Evolutionary conservation across 345 rosid species (phyloP), one percentile per base, ranked within the genome.

Genomic region (Eucalyptus sp.): DNA sequence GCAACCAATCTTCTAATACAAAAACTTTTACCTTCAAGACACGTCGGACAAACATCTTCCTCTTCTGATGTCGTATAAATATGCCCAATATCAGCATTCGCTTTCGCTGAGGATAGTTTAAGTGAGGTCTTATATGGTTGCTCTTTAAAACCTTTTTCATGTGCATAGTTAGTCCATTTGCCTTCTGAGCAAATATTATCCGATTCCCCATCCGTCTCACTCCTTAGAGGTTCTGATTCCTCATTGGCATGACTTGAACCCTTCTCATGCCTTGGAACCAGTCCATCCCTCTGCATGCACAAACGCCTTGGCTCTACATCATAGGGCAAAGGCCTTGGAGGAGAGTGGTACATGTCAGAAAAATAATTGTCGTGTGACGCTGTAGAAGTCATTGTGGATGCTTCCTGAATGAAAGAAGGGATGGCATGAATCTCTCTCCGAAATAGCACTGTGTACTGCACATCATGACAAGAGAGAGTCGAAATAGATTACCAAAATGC

Each of bases 41-140:
- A 98, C n/a, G 99, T 98, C 86, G 98, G 99, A 87, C 99, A 98
- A 88, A 94, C 93, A 91, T 98, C 99, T 92, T 98, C 99, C 20
- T 98, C 99, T 87, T 97, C 99, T 56, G 97, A 89, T 17, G 92
- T 87, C 58, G 94, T 79, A 93, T 94, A 95, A 87, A 94, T 17
- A 56, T 91, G 90, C 51, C 93, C 41, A 37, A 90, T 86, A 88
- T 95, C 92, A 86, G 91, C 86, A 25, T 90, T 83, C 64, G 92
- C 87, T 91, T 93, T 95, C 84, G 94, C 91, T 33, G 92, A 91
- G 24, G 94, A 93, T 76, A 94, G 91, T 88, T 92, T 96, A 56
- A 93, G 88, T 43, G 94, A 89, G 81, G 95, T 94, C 92, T 91
- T 95, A 88, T 91, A 89, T 85, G 89, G 88, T 64, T 94, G 94